Evolutionary conservation across 441 rosid species (phyloP), one percentile per base, ranked within the genome.

Genomic region (Cnidoscolus chayamansa): DNA sequence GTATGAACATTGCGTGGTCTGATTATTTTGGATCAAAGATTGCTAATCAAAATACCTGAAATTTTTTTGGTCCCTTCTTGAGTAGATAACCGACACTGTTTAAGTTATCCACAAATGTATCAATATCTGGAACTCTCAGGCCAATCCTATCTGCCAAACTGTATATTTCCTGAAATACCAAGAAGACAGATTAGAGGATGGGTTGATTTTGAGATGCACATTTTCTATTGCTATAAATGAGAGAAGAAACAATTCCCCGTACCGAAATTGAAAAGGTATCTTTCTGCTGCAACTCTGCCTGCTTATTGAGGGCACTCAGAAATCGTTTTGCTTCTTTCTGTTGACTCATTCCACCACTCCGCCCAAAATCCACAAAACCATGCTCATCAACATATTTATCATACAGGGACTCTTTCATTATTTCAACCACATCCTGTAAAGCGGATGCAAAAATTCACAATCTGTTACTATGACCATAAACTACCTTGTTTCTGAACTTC

Each of bases 311-410:
- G 80, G 97, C 97, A 84, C 91, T 87, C 61, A 95, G 83, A 83
- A 95, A 93, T 64, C 99, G 89, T 81, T 87, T 95, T 70, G 96
- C 98, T 83, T 95, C 99, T 74, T 91, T 95, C 78, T 91, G 99
- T 77, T 90, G 96, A 79, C 99, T 95, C 99, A 93, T 95, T 73
- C 98, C 99, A 37, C 99, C 98, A 66, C 98, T 91, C 68, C 97
- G 88, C 76, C 92, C 93, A 70, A 90, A 95, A 86, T 95, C 98
- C 77, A 95, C 95, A 75, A 82, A 67, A 71, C 99, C 99, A 79
- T 93, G 95, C 84, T 95, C 99, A 72, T 95, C 97, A 57, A 91
- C 86, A 78, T 85, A 93, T 83, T 91, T 90, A 77, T 93, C 99
- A 25, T 91, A 91, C 57, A 95, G 75, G 37, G 99, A 95, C 81